Base-by-base conservation (phyloP, 2,329 filamentous ascomycete species). In the Dactylellina cionopaga region DNA sequence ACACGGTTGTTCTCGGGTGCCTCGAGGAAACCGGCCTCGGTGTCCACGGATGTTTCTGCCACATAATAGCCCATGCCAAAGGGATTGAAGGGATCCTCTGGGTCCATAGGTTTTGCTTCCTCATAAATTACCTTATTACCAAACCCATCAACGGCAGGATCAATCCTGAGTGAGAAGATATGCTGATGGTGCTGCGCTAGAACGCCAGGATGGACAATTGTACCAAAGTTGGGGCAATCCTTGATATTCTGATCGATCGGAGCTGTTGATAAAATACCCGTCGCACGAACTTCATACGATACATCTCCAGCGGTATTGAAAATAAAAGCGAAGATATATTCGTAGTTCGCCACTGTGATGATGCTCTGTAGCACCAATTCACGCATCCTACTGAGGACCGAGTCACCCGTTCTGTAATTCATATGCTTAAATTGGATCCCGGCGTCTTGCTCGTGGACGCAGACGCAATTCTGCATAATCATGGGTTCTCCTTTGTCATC, bases 101-200 rank as follows among this genome's bases (percentile, higher is more conserved):
- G 85, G n/a, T 72, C 68, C 83, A 90, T 86, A 0, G 88, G 80
- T 56, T 87, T 84, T 1, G 85, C 85, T 76, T 88, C 86, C 64
- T 85, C 82, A 76, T 89, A 85, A 63, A 85, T 82, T 25, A 87
- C 79, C 0, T 83, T 81, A 76, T 88, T 87, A 22, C 81, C 80
- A 71, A 83, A 83, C 0, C 87, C 87, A 68, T 86, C 86, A 51
- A 88, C 81, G 74, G 85, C 85, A n/a, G 87, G 87, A 76, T 89
- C 87, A 10, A 89, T 81, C 6, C 87, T 85, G 3, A 89, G 82
- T 2, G 85, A 88, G 81, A 93, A 92, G 79, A 92, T 90, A 80
- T 92, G 90, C 78, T 93, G 90, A 77, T 92, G 90, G 80, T 90
- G 87, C 0, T 83, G 82, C 1, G 88, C 89, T 31, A 92, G 85